Conservation (phyloP, 2,329 filamentous ascomycete genomes). For the Xylaria sp. region DNA sequence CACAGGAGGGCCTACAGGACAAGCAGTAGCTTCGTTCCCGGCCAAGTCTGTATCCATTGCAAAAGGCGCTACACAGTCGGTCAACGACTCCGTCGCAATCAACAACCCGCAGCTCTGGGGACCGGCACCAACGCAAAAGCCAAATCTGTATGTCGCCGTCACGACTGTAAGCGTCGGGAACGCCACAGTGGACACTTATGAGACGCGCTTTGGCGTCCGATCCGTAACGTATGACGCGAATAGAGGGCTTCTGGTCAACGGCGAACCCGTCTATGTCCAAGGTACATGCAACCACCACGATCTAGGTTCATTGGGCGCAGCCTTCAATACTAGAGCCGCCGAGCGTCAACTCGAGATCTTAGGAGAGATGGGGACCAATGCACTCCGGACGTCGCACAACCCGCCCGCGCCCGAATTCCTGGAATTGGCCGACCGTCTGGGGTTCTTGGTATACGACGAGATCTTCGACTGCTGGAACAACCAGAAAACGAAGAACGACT, state of each 20-base stretch:
- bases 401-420: constrained; percentile 62
- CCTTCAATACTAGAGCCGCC: constrained; percentile 60
- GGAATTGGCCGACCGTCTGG: constrained; percentile 59
- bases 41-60: constrained; percentile 45
- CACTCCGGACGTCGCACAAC: constrained; percentile 63
- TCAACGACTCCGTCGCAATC: constrained; percentile 51
- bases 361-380: constrained; percentile 60
- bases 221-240: constrained; percentile 53
- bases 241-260: constrained; percentile 59
- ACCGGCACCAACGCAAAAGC: constrained; percentile 56
- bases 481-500: constrained; percentile 60
- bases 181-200: constrained; percentile 55
- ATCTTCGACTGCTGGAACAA: constrained; percentile 63
- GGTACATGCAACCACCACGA: constrained; percentile 64
- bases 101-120: constrained; percentile 59
- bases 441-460: constrained; percentile 63
- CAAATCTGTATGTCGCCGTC: constrained; percentile 60
- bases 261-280: constrained; percentile 54
- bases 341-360: constrained; percentile 61
- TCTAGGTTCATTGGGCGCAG: constrained; percentile 59
- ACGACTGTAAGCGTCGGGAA: constrained; percentile 50
- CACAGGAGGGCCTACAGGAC: constrained; percentile 44
- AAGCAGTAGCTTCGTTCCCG: constrained; percentile 51
- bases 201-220: constrained; percentile 62
- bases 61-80: constrained; percentile 46